These are phyloP conservation scores for Aphanomyces invadans DNA, from an alignment of 352 stramenopile species.

Conservation along the genomic window DNA sequence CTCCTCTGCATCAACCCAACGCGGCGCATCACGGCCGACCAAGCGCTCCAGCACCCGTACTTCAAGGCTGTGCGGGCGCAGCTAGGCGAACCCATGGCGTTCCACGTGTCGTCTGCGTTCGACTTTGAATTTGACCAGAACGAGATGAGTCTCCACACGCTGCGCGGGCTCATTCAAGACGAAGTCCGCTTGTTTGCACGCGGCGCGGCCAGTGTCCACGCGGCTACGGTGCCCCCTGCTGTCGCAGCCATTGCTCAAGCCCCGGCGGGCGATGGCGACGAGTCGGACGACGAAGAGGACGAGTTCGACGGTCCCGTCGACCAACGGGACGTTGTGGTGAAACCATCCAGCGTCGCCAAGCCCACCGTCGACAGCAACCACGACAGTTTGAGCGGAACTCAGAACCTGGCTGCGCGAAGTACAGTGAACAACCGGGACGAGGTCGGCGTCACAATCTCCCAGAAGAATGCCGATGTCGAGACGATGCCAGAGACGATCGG, in stretches of 20 bases:
- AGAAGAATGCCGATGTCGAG: neutral
- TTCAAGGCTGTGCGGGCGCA: slow-evolving; percentile 67
- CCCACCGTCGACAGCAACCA: neutral
- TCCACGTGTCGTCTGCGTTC: slow-evolving; percentile 54
- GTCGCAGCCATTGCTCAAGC: neutral
- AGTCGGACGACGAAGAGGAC: slow-evolving; percentile 28
- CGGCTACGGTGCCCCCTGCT: slow-evolving; percentile 20
- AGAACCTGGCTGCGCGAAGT: neutral
- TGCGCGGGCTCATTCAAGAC: slow-evolving; percentile 67
- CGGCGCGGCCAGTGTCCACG: slow-evolving; percentile 33
- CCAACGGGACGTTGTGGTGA: neutral
- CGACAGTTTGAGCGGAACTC: neutral
- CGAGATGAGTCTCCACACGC: slow-evolving; percentile 44
- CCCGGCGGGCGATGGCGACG: neutral
- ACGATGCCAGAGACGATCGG: neutral
- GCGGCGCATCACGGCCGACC: slow-evolving; percentile 81
- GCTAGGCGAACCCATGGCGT: slow-evolving; percentile 58
- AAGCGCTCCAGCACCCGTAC: slow-evolving; percentile 89
- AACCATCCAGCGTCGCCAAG: slow-evolving; percentile 8
- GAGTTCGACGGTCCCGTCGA: no score
- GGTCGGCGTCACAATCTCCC: neutral
- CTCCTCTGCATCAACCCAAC: slow-evolving; percentile 86
- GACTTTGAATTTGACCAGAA: slow-evolving; percentile 83
- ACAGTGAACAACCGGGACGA: neutral
- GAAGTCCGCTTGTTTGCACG: slow-evolving; percentile 64